Evolutionary conservation across 2,329 filamentous ascomycete genomes (phyloP).

Genomic region (Coniochaeta sp.): DNA sequence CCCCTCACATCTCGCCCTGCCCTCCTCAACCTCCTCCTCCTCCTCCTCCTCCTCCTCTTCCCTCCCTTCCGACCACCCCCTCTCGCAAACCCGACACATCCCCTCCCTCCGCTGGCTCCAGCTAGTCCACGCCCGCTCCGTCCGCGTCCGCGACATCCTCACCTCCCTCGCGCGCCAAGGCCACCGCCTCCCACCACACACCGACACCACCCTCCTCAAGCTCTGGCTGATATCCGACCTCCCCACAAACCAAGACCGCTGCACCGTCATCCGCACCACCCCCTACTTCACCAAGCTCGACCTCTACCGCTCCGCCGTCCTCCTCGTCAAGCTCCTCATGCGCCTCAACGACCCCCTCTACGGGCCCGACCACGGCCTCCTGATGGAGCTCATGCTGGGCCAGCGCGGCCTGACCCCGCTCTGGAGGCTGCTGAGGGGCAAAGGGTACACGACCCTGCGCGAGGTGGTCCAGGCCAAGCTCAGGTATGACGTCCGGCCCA

Average conservation of each 20-base stretch:
- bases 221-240: constrained; percentile 70
- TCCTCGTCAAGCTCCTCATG: constrained; percentile 68
- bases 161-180: constrained; percentile 50
- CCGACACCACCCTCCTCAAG: constrained; percentile 46
- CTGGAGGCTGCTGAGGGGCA: constrained; percentile 51
- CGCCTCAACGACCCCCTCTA: constrained; percentile 56
- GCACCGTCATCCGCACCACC: constrained; percentile 42
- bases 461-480: constrained; percentile 52
- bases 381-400: constrained; percentile 52
- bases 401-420: constrained; percentile 49
- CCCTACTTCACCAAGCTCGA: constrained; percentile 50
- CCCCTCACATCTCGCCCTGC: neutral
- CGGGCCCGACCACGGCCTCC: constrained; percentile 38
- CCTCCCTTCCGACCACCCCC: neutral
- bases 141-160: constrained; percentile 54
- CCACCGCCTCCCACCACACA: constrained; percentile 43
- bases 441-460: constrained; percentile 34
- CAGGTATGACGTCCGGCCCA: constrained; percentile 43
- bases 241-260: constrained; percentile 46
- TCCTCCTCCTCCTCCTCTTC: neutral
- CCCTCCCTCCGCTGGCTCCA: constrained; percentile 61
- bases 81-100: constrained; percentile 19
- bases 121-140: constrained; percentile 55
- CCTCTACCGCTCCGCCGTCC: constrained; percentile 53
- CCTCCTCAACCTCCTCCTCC: constrained; percentile 1